These are phyloP conservation scores for barley (Hordeum vulgare) DNA, from an alignment of 176 grass and related monocot genomes.

Conservation along the genomic window MorexV3_pseudomolecules_assembly NC_058524.1:568196524-568197023, in stretches of 20 bases:
- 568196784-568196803: background rate
- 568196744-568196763: conserved; percentile 19
- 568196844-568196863: background rate
- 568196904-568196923: background rate
- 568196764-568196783: background rate
- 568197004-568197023: background rate
- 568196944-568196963: background rate
- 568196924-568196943: background rate
- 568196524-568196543: background rate
- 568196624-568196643: background rate
- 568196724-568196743: background rate
- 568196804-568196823: background rate
- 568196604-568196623: background rate
- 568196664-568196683: conserved; percentile 17
- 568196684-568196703: conserved; percentile 14
- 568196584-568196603: background rate
- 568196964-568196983: background rate
- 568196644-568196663: background rate
- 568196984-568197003: background rate
- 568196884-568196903: background rate
- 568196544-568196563: background rate
- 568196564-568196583: background rate
- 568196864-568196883: background rate
- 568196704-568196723: conserved; percentile 31
- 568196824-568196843: background rate